Evolutionary conservation across 2,329 filamentous ascomycete genomes (phyloP), one percentile per base, ranked within the genome.

Genomic region (Graphilbum ipis-grandicollis): DNA sequence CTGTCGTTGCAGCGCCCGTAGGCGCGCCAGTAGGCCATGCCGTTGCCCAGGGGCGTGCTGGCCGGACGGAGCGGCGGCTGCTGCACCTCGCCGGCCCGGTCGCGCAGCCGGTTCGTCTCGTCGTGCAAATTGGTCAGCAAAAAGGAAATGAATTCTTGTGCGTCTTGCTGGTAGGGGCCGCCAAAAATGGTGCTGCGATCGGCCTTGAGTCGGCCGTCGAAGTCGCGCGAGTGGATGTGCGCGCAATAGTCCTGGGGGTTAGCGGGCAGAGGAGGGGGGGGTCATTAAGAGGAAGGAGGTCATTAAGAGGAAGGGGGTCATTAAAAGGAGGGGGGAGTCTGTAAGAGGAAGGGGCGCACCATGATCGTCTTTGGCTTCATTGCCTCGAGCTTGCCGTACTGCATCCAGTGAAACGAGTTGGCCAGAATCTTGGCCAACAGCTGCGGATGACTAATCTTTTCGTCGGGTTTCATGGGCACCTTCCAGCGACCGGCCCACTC

Each of bases 111-210:
- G 52, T 93, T 92, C 5, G 92, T 75, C 55, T 98, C 90, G 50
- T 90, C 81, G 47, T 88, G 79, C 12, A 96, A 63, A 45, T 79
- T 76, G 37, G 82, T 75, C 28, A 93, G 66, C 19, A 94, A 55
- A 50, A 92, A 93, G 33, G 75, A 74, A 45, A 88, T 75, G 46
- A 93, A 93, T 49, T 96, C 90, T 45, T 86, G 80, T 2, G 85
- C 79, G 50, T 98, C 90, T 56, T 96, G 90, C 52, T 96, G 88
- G 35, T 73, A 62, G 19, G 66, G 64, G 30, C 82, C 77, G 13
- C 77, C 81, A 60, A 85, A 90, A 7, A 50, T 44, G 10, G 63
- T 40, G 71, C 71, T 44, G 39, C 43, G 31, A 38, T 44, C 42
- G 3, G 43, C 36, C 37, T 48, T 50, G 31, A 41, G 38, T 21